Conservation (phyloP, 805 yeast species). For the Kuraishia hungarica region DNA sequence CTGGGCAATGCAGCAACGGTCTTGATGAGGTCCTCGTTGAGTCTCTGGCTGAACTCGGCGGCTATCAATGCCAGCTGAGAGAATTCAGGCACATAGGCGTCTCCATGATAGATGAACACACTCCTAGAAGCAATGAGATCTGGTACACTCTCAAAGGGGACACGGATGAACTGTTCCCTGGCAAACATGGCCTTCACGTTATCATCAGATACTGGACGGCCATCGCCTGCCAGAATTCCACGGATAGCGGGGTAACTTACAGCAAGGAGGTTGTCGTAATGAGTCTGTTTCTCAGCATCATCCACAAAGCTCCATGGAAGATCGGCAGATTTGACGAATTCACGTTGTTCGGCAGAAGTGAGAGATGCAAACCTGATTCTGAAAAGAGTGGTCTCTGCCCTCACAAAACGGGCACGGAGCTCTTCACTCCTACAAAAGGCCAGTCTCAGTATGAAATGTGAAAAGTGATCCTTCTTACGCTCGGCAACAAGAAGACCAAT, state of each 20-base stretch:
- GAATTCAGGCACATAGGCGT: slow-evolving; percentile 78
- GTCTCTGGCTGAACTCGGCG: slow-evolving; percentile 52
- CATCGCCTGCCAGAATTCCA: slow-evolving; percentile 25
- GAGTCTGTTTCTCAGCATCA: slow-evolving; percentile 47
- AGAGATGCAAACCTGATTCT: slow-evolving; percentile 60
- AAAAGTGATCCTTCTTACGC: slow-evolving; percentile 82
- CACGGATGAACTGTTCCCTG: slow-evolving; percentile 65
- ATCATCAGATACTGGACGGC: slow-evolving; percentile 33
- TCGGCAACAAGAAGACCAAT: slow-evolving; percentile 40
- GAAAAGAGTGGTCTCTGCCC: slow-evolving; percentile 70
- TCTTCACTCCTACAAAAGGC: slow-evolving; percentile 89
- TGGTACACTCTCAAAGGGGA: slow-evolving; percentile 81
- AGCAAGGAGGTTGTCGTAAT: slow-evolving; percentile 41
- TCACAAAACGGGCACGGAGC: slow-evolving; percentile 67
- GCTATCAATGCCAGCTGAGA: slow-evolving; percentile 66
- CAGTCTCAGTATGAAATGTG: slow-evolving; percentile 80
- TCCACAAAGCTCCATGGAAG: slow-evolving; percentile 66
- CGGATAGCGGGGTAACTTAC: slow-evolving; percentile 41
- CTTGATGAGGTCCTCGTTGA: slow-evolving; percentile 43
- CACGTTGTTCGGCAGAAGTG: slow-evolving; percentile 57
- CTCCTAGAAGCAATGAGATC: slow-evolving; percentile 69
- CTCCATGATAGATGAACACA: slow-evolving; percentile 60
- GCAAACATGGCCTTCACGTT: slow-evolving; percentile 41
- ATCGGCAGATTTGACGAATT: slow-evolving; percentile 57
- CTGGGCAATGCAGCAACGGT: slow-evolving; percentile 78